Conservation (phyloP, 352 stramenopile genomes). For the Globisporangium canariense region DNA sequence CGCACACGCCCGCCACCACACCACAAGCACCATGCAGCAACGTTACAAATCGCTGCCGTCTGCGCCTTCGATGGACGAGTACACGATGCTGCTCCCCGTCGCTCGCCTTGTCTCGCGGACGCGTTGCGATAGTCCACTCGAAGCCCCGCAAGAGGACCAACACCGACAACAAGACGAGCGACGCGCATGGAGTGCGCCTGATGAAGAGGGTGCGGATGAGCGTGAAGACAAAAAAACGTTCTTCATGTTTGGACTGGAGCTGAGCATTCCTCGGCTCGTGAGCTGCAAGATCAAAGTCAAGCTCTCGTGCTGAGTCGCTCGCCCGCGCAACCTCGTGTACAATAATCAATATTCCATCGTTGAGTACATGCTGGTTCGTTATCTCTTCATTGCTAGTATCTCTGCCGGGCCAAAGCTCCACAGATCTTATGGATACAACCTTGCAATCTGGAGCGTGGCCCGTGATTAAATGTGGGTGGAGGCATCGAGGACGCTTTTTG, state of each 20-base stretch:
- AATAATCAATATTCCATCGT: not conserved
- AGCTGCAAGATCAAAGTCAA: conserved; percentile 12
- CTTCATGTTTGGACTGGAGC: not conserved
- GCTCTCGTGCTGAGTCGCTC: not conserved
- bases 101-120: not conserved
- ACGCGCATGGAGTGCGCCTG: no score
- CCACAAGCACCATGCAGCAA: not conserved
- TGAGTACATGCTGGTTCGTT: not conserved
- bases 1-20: not conserved
- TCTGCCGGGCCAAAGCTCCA: no score
- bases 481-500: no score
- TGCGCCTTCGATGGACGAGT: conserved; percentile 2
- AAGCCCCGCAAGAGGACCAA: not conserved
- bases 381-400: no score
- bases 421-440: no score
- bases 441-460: no score
- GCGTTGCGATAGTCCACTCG: not conserved
- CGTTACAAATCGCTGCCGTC: not conserved
- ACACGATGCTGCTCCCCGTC: not conserved
- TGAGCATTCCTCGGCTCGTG: conserved; percentile 6
- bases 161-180: not conserved
- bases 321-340: not conserved
- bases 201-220: not conserved
- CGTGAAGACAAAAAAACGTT: not conserved
- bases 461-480: no score